These are phyloP conservation scores for Gaultheria prostrata DNA, from an alignment of 148 eudicot genomes.

Conservation along the genomic window DNA sequence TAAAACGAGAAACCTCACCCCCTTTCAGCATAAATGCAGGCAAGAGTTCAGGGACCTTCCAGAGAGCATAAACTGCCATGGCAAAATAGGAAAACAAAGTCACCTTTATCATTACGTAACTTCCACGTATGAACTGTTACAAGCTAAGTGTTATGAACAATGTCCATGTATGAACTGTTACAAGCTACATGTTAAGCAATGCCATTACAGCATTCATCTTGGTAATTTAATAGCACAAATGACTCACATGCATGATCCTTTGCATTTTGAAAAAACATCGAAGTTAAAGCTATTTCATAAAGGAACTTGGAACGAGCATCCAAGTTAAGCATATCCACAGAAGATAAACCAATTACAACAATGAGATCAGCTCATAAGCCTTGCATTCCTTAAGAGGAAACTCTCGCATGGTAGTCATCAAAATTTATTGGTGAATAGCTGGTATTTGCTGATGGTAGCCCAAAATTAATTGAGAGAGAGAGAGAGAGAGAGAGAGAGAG, in stretches of 20 bases:
- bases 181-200: not conserved
- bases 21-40: constrained; percentile 81
- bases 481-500: not conserved
- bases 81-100: constrained; percentile 4
- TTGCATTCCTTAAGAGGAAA: not conserved
- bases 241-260: not conserved
- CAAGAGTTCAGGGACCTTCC: constrained; percentile 87
- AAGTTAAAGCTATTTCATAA: not conserved
- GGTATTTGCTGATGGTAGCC: not conserved
- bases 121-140: not conserved
- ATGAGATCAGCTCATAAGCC: not conserved
- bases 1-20: constrained; percentile 90
- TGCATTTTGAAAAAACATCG: not conserved
- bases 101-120: not conserved
- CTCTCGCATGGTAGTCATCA: not conserved
- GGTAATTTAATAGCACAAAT: not conserved
- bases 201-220: not conserved
- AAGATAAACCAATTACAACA: not conserved
- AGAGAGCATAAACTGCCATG: constrained; percentile 82
- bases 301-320: not conserved
- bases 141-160: not conserved
- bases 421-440: not conserved
- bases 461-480: not conserved
- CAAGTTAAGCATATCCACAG: not conserved
- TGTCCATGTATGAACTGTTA: not conserved